Percentiles rank a stretch among this genome's conserved stretches.
Evolutionary conservation across 2,329 filamentous ascomycete genomes (phyloP).

Genomic region (Cordyceps militaris): DNA sequence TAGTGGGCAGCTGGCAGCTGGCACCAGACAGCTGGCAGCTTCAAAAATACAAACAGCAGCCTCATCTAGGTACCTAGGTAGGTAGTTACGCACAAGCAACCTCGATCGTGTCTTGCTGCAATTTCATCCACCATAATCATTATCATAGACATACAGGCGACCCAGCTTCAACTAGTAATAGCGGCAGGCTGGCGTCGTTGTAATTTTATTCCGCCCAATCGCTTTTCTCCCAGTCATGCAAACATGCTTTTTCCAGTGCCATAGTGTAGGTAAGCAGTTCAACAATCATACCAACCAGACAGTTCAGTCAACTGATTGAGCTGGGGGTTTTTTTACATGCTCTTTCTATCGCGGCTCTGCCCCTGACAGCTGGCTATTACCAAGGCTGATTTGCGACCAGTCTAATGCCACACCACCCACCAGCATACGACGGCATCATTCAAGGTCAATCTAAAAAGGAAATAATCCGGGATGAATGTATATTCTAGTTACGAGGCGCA

Average conservation of each 20-base stretch:
- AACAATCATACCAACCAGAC: too few species aligned
- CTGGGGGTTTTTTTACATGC: too few species aligned
- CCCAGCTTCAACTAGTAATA: background rate
- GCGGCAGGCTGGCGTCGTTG: background rate
- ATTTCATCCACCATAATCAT: slow-evolving; percentile 1
- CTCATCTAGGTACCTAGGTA: background rate
- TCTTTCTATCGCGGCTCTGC: background rate
- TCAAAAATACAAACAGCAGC: background rate
- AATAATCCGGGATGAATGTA: background rate
- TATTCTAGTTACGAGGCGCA: background rate
- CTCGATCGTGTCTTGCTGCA: background rate
- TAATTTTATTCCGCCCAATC: background rate
- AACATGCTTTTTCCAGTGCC: background rate
- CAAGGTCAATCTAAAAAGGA: background rate
- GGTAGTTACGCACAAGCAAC: background rate
- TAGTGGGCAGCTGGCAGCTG: background rate
- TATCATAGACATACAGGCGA: slow-evolving; percentile 1
- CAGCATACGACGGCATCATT: background rate
- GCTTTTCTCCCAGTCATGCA: too few species aligned
- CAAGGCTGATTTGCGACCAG: too few species aligned
- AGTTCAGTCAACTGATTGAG: background rate
- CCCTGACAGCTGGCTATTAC: background rate
- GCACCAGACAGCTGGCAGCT: background rate
- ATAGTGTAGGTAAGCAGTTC: too few species aligned
- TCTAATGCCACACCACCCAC: too few species aligned